Conservation (phyloP, 1,284 basidiomycete genomes). For the Trametes polyzona region DNA sequence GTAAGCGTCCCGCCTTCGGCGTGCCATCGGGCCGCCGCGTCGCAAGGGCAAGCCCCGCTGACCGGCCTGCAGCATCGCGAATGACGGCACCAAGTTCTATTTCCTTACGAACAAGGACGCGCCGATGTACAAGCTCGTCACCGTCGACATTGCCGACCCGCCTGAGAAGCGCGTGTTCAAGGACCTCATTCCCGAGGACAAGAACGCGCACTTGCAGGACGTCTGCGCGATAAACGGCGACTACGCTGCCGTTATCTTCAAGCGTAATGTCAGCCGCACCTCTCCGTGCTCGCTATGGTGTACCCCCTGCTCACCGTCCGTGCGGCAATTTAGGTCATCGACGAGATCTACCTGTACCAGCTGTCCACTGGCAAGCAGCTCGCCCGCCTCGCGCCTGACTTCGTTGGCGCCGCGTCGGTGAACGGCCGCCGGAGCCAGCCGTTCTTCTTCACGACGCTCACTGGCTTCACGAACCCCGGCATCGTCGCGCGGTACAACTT, state of each 20-base stretch:
- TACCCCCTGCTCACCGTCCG: not conserved
- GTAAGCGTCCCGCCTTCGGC: constrained; percentile 49
- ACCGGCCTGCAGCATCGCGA: constrained; percentile 55
- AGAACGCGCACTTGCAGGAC: constrained; percentile 61
- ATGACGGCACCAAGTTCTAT: constrained; percentile 70
- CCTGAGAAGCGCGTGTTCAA: constrained; percentile 45
- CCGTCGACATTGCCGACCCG: constrained; percentile 62
- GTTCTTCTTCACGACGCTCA: constrained; percentile 73
- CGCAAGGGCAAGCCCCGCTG: constrained; percentile 1
- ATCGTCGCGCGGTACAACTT: constrained; percentile 70
- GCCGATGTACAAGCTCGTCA: constrained; percentile 68
- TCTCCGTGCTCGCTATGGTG: not conserved
- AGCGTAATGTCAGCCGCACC: constrained; percentile 63
- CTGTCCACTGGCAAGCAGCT: constrained; percentile 59
- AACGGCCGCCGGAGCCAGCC: constrained; percentile 57
- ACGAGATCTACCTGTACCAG: constrained; percentile 80
- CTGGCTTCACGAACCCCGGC: constrained; percentile 78
- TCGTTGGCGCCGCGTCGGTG: constrained; percentile 71
- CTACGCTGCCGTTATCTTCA: constrained; percentile 70
- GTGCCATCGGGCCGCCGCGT: not conserved
- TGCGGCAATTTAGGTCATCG: constrained; percentile 63
- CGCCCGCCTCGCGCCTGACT: constrained; percentile 63
- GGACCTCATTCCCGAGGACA: constrained; percentile 77
- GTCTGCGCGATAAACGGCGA: constrained; percentile 59
- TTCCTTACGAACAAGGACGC: constrained; percentile 70